Evolutionary conservation across 2,329 filamentous ascomycete genomes (phyloP), one percentile per base, ranked within the genome.

Genomic region (Colletotrichum aenigma): DNA sequence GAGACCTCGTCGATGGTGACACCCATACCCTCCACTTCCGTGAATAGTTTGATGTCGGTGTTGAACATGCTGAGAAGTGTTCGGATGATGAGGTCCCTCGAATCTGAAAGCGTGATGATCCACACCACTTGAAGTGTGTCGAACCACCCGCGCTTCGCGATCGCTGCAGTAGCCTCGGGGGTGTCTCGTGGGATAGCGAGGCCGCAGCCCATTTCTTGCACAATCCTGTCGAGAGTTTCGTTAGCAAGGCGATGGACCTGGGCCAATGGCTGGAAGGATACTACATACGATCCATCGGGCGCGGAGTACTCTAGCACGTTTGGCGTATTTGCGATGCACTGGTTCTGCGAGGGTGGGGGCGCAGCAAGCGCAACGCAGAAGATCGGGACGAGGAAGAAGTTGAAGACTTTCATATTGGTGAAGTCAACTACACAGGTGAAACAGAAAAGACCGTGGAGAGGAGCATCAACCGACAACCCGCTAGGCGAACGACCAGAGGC

Each of bases 181-280:
- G 38, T 48, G 38, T 48, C 38, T 48, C 38, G 38, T n/a, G 38
- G 38, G 6, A 48, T 48, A 6, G 18, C 38, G 5, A 48, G 38
- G 18, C 38, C 38, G 38, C 38, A 48, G 18, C 38, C 38, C 38
- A 21, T 48, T 48, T 48, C 38, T 48, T 48, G 38, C 0, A 48
- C 6, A n/a, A n/a, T 48, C 9, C 38, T 48, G 38, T 48, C 3
- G 38, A 48, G 38, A 3, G 5, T n/a, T 48, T 21, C 5, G 18
- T 48, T 48, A 48, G 38, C 18, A 48, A 12, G 18, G 18, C 9
- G 4, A 6, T 48, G 18, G 9, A 48, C 3, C 1, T 48, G 38
- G 18, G 10, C 3, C 18, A 48, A 12, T 4, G 9, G 9, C 0
- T n/a, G 0, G 18, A 1, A 43, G 38, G 38, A 48, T 48, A 48